These are phyloP conservation scores for Solidago caesia DNA, from an alignment of 129 eudicot species.

Conservation along the genomic window DNA sequence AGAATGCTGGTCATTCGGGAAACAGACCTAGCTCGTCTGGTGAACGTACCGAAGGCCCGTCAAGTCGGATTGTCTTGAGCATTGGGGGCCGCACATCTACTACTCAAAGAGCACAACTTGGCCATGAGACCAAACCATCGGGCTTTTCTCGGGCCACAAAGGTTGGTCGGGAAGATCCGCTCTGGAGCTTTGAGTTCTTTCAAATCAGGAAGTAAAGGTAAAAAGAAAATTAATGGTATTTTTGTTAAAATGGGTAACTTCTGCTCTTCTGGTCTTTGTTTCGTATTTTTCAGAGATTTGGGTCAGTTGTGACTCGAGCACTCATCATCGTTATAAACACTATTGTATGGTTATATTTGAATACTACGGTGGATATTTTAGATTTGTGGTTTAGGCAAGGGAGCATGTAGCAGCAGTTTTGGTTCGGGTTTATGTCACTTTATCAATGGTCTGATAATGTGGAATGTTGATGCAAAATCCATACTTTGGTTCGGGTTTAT, in stretches of 20 bases:
- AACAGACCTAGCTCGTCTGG: constrained; percentile 68
- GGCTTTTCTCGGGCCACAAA: constrained; percentile 58
- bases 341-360: too few relatives aligned
- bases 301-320: too few relatives aligned
- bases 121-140: constrained; percentile 54
- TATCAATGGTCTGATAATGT: too few relatives aligned
- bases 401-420: too few relatives aligned
- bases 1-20: constrained; percentile 49
- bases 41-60: constrained; percentile 58
- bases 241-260: constrained; percentile 14
- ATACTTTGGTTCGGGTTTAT: too few relatives aligned
- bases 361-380: too few relatives aligned
- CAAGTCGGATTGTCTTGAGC: constrained; percentile 51
- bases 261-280: constrained; percentile 20
- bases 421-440: too few relatives aligned
- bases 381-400: too few relatives aligned
- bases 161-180: constrained; percentile 66
- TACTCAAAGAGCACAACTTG: constrained; percentile 56
- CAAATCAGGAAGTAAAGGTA: constrained; percentile 66
- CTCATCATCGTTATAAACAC: too few relatives aligned
- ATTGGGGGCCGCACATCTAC: constrained; percentile 61
- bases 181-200: constrained; percentile 92
- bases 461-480: too few relatives aligned
- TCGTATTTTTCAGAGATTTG: constrained; percentile 6
- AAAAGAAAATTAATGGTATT: constrained; percentile 8